phyloP scores from a whole-genome alignment of 2,329 filamentous ascomycete genomes.

The Fusarium secorum region DNA sequence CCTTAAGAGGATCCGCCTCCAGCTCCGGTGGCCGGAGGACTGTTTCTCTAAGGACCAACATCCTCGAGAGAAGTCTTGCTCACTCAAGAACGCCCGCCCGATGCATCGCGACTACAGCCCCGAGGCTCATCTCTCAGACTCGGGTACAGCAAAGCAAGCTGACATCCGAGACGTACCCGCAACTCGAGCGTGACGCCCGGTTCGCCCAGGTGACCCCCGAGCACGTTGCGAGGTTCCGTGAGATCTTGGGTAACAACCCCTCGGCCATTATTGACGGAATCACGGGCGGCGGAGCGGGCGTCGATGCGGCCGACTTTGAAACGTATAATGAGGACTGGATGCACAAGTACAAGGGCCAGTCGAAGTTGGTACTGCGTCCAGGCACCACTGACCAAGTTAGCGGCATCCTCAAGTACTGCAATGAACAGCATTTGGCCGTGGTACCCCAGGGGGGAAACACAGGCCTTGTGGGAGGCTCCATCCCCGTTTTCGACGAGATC shows the following conservation, averaged over 20 bases:
- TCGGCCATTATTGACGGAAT: conserved; percentile 87
- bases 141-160: conserved; percentile 60
- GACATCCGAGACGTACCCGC: conserved; percentile 86
- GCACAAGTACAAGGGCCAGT: conserved; percentile 95
- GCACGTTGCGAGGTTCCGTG: conserved; percentile 84
- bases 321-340: conserved; percentile 98
- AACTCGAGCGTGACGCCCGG: conserved; percentile 78
- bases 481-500: conserved; percentile 98
- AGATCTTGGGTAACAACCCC: conserved; percentile 74
- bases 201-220: conserved; percentile 78
- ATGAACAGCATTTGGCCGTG: conserved; percentile 88
- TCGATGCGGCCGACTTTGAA: conserved; percentile 83
- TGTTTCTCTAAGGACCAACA: conserved; percentile 16
- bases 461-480: conserved; percentile 91
- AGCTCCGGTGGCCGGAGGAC: conserved; percentile 20
- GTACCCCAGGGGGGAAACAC: conserved; percentile 98
- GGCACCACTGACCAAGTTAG: conserved; percentile 86
- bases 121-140: conserved; percentile 40
- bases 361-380: conserved; percentile 86
- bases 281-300: conserved; percentile 65
- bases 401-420: conserved; percentile 92
- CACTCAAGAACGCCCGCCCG: conserved; percentile 20
- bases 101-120: conserved; percentile 44
- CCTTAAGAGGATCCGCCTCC: conserved; percentile 35
- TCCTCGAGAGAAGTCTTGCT: conserved; percentile 7